Percentiles rank a stretch among this genome's conserved stretches.
Evolutionary conservation across 192 early-diverging fungal species (phyloP).

Genomic region (Coemansia sp.): DNA sequence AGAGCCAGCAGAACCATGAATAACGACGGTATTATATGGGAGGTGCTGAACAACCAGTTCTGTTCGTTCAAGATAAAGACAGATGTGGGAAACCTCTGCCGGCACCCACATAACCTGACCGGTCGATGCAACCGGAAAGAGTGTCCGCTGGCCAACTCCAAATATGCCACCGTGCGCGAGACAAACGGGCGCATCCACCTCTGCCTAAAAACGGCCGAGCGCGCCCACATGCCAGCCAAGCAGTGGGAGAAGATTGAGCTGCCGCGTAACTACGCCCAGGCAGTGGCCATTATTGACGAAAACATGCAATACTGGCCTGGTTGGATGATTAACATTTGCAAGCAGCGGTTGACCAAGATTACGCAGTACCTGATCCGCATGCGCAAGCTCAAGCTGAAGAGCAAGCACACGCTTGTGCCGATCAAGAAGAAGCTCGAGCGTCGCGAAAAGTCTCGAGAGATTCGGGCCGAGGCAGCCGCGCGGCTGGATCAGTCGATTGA

Average conservation of each 20-base stretch:
- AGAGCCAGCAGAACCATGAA: conserved; percentile 25
- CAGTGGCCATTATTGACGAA: conserved; percentile 82
- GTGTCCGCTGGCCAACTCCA: conserved; percentile 92
- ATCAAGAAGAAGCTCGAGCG: conserved; percentile 95
- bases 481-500: conserved; percentile 89
- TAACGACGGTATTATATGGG: conserved; percentile 89
- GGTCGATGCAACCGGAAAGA: conserved; percentile 93
- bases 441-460: conserved; percentile 80
- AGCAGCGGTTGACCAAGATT: conserved; percentile 93
- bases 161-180: conserved; percentile 94
- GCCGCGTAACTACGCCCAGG: conserved; percentile 87
- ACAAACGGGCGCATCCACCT: conserved; percentile 79
- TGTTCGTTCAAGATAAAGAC: conserved; percentile 99
- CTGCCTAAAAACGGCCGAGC: conserved; percentile 93
- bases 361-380: conserved; percentile 95
- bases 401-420: conserved; percentile 71
- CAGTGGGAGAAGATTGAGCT: conserved; percentile 91
- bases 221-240: conserved; percentile 89
- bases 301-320: conserved; percentile 90
- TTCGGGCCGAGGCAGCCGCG: conserved; percentile 88
- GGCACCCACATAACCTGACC: conserved; percentile 94
- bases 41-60: conserved; percentile 94
- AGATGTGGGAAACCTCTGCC: conserved; percentile 84
- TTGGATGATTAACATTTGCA: conserved; percentile 92
- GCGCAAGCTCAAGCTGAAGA: conserved; percentile 84